phyloP scores from a whole-genome alignment of 2,329 filamentous ascomycete species.

The Clarireedia homoeocarpa region DNA sequence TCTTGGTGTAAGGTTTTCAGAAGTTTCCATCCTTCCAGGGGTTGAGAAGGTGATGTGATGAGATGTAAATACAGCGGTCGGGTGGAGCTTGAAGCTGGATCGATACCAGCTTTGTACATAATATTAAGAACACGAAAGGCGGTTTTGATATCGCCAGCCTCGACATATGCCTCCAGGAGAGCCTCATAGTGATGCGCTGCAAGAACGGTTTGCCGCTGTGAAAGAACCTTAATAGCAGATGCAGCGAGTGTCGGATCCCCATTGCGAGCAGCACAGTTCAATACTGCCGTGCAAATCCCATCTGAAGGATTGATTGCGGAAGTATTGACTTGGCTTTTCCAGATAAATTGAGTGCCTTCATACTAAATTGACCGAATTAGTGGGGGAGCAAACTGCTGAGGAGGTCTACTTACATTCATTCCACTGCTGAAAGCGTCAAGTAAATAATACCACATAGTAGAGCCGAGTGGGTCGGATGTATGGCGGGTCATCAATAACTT shows the following conservation, averaged over 20 bases:
- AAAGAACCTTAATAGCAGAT: slow-evolving; percentile 60
- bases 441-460: slow-evolving; percentile 56
- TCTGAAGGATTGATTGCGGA: slow-evolving; percentile 55
- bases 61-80: slow-evolving; percentile 54
- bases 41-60: slow-evolving; percentile 36
- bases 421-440: slow-evolving; percentile 66
- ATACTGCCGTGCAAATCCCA: slow-evolving; percentile 57
- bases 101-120: slow-evolving; percentile 58
- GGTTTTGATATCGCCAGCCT: slow-evolving; percentile 50
- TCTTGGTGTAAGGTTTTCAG: slow-evolving; percentile 47
- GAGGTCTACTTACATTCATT: slow-evolving; percentile 44
- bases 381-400: slow-evolving; percentile 11
- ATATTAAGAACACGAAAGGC: slow-evolving; percentile 65
- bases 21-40: slow-evolving; percentile 42
- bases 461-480: background rate
- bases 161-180: slow-evolving; percentile 63
- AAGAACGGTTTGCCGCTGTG: slow-evolving; percentile 49
- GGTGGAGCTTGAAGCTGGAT: slow-evolving; percentile 52
- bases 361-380: slow-evolving; percentile 36
- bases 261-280: slow-evolving; percentile 63
- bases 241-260: slow-evolving; percentile 63
- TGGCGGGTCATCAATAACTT: slow-evolving; percentile 55
- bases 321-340: slow-evolving; percentile 57
- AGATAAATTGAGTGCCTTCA: slow-evolving; percentile 59
- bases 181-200: slow-evolving; percentile 69